Evolutionary conservation across 352 stramenopile species (phyloP).

Genomic region (Pythium brachiatum): DNA sequence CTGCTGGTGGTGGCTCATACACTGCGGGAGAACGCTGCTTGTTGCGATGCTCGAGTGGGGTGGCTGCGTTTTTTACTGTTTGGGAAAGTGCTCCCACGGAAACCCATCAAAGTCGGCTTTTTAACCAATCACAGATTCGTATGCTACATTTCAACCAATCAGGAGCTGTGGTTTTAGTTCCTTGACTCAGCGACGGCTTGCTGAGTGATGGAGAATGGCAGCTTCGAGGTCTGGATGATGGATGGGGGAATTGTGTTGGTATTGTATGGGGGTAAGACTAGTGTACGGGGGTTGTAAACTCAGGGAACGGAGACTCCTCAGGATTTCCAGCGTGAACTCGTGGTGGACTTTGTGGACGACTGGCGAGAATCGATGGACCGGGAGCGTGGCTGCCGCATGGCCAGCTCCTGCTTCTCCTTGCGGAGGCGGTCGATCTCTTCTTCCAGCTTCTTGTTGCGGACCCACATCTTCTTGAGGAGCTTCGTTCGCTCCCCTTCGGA

Average conservation of each 20-base stretch:
- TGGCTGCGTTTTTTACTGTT: neutral
- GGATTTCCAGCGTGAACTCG: slow-evolving; percentile 15
- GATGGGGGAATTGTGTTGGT: neutral
- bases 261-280: slow-evolving; percentile 8
- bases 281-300: neutral
- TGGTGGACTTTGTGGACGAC: slow-evolving; percentile 12
- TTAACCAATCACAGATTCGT: neutral
- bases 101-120: neutral
- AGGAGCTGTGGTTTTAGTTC: too few relatives aligned
- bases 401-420: slow-evolving; percentile 30
- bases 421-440: slow-evolving; percentile 47
- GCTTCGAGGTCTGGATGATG: neutral
- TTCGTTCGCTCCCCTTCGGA: slow-evolving; percentile 36
- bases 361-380: slow-evolving; percentile 11
- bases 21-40: neutral
- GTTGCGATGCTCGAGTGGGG: neutral
- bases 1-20: slow-evolving; percentile 18
- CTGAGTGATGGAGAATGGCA: neutral
- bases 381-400: slow-evolving; percentile 16
- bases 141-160: slow-evolving; percentile 11
- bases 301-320: neutral
- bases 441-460: slow-evolving; percentile 45
- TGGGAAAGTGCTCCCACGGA: neutral
- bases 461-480: slow-evolving; percentile 51
- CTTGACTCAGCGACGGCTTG: too few relatives aligned